phyloP scores from a whole-genome alignment of 352 stramenopile genomes.

The Pythium dissimile region DNA sequence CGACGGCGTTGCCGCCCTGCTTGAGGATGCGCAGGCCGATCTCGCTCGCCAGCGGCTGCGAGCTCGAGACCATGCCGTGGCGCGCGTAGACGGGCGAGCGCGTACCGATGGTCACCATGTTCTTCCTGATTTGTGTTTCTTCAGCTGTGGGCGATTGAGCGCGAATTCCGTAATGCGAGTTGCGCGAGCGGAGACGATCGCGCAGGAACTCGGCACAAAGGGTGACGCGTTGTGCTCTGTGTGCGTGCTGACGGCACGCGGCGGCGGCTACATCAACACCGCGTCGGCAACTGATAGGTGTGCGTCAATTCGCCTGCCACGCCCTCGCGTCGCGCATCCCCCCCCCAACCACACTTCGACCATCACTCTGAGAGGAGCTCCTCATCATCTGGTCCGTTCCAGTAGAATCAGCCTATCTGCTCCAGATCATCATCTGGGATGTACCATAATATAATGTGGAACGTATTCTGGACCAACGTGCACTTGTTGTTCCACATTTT shows the following conservation, averaged over 20 bases:
- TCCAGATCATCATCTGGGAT: background rate
- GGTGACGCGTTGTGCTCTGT: conserved; percentile 4
- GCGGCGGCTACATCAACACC: background rate
- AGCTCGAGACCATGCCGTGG: conserved; percentile 91
- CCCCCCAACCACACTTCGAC: background rate
- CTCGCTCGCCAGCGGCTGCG: conserved; percentile 92
- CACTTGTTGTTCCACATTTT: background rate
- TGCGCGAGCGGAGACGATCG: background rate
- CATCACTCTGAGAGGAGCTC: background rate
- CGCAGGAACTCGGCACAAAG: background rate
- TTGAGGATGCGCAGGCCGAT: conserved; percentile 90
- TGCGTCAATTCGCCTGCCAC: no score
- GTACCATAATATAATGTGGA: background rate
- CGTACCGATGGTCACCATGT: conserved; percentile 53
- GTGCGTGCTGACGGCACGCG: conserved; percentile 3
- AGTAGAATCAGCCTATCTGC: background rate
- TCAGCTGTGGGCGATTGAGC: background rate
- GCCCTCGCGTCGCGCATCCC: background rate
- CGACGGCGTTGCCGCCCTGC: conserved; percentile 92
- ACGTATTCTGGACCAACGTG: background rate
- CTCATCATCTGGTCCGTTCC: background rate
- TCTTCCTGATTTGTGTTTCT: background rate
- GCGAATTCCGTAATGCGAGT: conserved; percentile 10
- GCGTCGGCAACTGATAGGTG: conserved; percentile 11
- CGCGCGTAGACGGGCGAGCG: conserved; percentile 88